Percentiles rank a stretch among this genome's conserved stretches.
Evolutionary conservation across 768 basidiomycete genomes (phyloP).

Genomic region (Botryobasidium botryosum): DNA sequence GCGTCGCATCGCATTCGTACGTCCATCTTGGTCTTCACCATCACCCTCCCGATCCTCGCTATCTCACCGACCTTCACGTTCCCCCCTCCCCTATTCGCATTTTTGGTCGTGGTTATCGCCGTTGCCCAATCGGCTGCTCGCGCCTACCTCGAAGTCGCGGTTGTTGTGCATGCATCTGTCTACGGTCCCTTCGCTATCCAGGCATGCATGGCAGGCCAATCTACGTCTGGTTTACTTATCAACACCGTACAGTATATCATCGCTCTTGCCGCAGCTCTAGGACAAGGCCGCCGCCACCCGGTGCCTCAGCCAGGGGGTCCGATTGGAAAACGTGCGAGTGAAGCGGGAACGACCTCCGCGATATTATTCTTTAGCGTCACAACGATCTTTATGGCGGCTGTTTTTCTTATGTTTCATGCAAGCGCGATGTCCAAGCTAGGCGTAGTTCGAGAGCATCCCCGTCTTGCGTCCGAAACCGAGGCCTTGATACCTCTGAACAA

Average conservation of each 20-base stretch:
- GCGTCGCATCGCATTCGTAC: constrained; percentile 33
- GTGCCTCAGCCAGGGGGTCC: no score
- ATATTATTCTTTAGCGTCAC: constrained; percentile 58
- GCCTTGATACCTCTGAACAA: constrained; percentile 33
- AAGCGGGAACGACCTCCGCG: no score
- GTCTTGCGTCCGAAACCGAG: constrained; percentile 39
- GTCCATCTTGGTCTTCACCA: constrained; percentile 36
- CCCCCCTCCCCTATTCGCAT: constrained; percentile 39
- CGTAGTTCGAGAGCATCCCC: constrained; percentile 40
- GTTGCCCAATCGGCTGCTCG: constrained; percentile 42
- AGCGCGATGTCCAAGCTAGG: constrained; percentile 33
- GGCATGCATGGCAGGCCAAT: constrained; percentile 16
- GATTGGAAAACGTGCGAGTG: no score
- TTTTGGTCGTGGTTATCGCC: constrained; percentile 46
- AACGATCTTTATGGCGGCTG: constrained; percentile 44
- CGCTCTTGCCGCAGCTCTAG: constrained; percentile 7
- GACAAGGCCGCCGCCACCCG: no score
- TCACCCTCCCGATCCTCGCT: constrained; percentile 39
- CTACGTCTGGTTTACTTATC: constrained; percentile 22
- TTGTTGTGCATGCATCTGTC: constrained; percentile 64
- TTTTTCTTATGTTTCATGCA: no score
- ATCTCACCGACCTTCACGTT: constrained; percentile 47
- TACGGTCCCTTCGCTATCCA: constrained; percentile 63
- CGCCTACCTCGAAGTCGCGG: constrained; percentile 59
- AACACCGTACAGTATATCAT: constrained; percentile 18